phyloP scores from a whole-genome alignment of 495 filamentous ascomycete species.

The Aspergillus hancockii region DNA sequence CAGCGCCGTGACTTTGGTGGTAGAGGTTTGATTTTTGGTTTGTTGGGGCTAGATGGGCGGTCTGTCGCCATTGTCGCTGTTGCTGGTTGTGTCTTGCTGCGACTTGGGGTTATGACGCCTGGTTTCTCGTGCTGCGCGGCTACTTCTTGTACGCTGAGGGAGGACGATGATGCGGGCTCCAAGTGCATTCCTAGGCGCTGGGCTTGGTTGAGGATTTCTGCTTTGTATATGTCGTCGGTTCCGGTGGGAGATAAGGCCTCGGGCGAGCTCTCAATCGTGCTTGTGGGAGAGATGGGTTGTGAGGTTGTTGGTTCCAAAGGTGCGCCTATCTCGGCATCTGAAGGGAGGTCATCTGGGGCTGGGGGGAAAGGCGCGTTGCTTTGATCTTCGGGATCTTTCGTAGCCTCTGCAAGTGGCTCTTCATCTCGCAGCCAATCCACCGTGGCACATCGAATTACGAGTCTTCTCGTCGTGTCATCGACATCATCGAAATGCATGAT shows the following conservation, averaged over 20 bases:
- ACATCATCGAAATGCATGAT: conserved; percentile 86
- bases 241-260: conserved; percentile 33
- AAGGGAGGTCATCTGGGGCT: conserved; percentile 10
- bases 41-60: conserved; percentile 24
- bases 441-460: conserved; percentile 77
- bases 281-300: conserved; percentile 45
- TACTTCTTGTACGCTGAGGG: conserved; percentile 72
- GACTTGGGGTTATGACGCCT: conserved; percentile 80
- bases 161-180: conserved; percentile 46
- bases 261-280: conserved; percentile 35
- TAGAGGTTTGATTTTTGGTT: conserved; percentile 43
- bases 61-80: conserved; percentile 6
- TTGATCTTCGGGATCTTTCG: conserved; percentile 5
- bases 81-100: conserved; percentile 37
- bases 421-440: conserved; percentile 75
- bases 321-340: conserved; percentile 27
- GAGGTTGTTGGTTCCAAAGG: conserved; percentile 25
- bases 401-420: conserved; percentile 5
- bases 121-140: conserved; percentile 81
- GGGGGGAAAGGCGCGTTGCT: conserved; percentile 4
- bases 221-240: conserved; percentile 14
- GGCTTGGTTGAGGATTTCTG: conserved; percentile 27
- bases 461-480: conserved; percentile 83
- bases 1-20: conserved; percentile 48
- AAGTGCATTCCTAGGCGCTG: conserved; percentile 49